Evolutionary conservation across 169 alveolate species (phyloP).

Genomic region (Amoebophrya sp.): DNA sequence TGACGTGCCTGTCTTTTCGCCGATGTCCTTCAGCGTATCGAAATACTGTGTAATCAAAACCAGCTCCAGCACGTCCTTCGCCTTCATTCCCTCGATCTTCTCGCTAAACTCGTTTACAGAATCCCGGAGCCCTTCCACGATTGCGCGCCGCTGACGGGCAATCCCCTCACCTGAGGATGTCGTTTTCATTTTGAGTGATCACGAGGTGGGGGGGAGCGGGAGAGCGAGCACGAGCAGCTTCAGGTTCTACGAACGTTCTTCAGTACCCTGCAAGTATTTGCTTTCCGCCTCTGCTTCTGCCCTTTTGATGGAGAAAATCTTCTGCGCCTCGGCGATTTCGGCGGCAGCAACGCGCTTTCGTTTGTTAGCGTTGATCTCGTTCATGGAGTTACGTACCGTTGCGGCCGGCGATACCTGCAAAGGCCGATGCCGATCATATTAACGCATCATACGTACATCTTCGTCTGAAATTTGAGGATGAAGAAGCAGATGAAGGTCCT

Average conservation of each 20-base stretch:
- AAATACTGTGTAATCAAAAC: slow-evolving; percentile 26
- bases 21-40: not conserved
- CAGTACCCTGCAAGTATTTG: not conserved
- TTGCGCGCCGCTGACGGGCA: slow-evolving; percentile 28
- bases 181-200: no score
- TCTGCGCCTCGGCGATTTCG: slow-evolving; percentile 8
- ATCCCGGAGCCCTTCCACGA: slow-evolving; percentile 25
- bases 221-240: no score
- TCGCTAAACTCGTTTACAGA: slow-evolving; percentile 19
- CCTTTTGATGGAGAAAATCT: slow-evolving; percentile 5
- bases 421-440: no score
- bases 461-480: no score
- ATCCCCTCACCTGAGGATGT: slow-evolving; percentile 31
- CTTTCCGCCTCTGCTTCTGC: slow-evolving; percentile 32
- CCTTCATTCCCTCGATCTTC: slow-evolving; percentile 10
- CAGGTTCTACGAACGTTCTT: no score
- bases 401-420: not conserved
- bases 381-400: slow-evolving; percentile 19
- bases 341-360: slow-evolving; percentile 26
- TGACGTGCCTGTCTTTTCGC: not conserved
- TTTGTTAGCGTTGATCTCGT: slow-evolving; percentile 23
- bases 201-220: no score
- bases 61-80: slow-evolving; percentile 29
- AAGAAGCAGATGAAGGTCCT: no score
- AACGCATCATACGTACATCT: no score